Evolutionary conservation across 441 rosid genomes (phyloP).

Genomic region (Eutrema salsugineum): DNA sequence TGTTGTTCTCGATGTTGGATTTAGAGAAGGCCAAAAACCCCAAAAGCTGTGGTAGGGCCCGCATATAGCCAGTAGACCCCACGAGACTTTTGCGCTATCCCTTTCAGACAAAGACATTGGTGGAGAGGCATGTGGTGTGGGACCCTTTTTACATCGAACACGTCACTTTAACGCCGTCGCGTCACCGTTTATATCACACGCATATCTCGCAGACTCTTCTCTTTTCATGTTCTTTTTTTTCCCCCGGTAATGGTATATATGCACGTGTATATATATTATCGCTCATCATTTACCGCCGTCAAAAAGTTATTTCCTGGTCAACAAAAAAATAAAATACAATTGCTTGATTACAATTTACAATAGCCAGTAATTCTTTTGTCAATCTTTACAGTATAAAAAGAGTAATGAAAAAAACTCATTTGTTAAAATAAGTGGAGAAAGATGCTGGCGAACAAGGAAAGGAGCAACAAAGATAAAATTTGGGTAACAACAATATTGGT

Average conservation of each 20-base stretch:
- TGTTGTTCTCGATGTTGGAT: background rate
- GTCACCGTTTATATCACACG: slow-evolving; percentile 25
- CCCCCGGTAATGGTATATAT: background rate
- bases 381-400: background rate
- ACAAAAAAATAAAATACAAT: background rate
- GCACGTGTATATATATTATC: slow-evolving; percentile 15
- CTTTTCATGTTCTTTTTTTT: background rate
- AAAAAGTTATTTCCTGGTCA: slow-evolving; percentile 8
- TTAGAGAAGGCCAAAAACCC: background rate
- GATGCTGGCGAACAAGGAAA: background rate
- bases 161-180: slow-evolving; percentile 34
- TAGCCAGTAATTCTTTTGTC: too few relatives aligned
- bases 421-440: background rate
- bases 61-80: background rate
- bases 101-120: slow-evolving; percentile 33
- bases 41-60: slow-evolving; percentile 19
- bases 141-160: slow-evolving; percentile 23
- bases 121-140: slow-evolving; percentile 32
- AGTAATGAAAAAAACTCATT: background rate
- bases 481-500: background rate
- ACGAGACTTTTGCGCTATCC: slow-evolving; percentile 18
- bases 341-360: background rate
- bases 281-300: slow-evolving; percentile 26
- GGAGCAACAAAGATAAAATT: background rate
- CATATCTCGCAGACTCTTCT: background rate